A percentile compares a stretch with the other conserved stretches of the same genome.
Conservation (phyloP, 108 stramenopile genomes). For the Mayamaea pseudoterrestris region DNA sequence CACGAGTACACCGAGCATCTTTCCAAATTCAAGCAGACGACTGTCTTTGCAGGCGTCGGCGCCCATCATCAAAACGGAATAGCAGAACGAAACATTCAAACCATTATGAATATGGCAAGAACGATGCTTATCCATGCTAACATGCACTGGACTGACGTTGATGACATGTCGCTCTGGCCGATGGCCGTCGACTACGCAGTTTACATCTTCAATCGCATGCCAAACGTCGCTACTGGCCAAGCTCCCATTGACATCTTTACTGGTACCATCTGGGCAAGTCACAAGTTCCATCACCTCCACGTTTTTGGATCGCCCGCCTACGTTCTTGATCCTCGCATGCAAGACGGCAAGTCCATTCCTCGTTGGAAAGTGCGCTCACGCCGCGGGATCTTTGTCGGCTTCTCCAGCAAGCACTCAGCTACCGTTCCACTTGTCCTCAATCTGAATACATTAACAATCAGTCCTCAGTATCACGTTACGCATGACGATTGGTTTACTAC, state of each 20-base stretch:
- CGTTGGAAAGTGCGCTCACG: conserved; percentile 28
- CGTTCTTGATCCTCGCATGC: conserved; percentile 37
- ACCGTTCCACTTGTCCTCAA: conserved; percentile 29
- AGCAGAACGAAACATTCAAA: conserved; percentile 22
- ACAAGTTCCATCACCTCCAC: background rate
- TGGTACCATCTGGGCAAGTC: background rate
- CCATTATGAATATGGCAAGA: conserved; percentile 17
- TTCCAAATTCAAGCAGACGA: background rate
- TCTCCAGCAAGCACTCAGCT: conserved; percentile 23
- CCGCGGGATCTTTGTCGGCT: conserved; percentile 31
- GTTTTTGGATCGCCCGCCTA: conserved; percentile 35
- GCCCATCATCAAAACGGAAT: conserved; percentile 26
- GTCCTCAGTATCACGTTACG: conserved; percentile 34
- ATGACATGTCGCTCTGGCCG: conserved; percentile 22
- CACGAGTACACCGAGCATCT: background rate
- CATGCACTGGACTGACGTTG: conserved; percentile 17
- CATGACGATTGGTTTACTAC: conserved; percentile 29
- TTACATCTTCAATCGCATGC: conserved; percentile 17
- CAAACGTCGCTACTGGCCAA: conserved; percentile 2
- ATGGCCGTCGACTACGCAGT: conserved; percentile 31
- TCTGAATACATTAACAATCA: conserved; percentile 13
- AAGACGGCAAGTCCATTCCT: conserved; percentile 44
- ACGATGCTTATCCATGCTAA: conserved; percentile 27
- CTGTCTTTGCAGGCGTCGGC: conserved; percentile 3
- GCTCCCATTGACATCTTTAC: conserved; percentile 20